phyloP scores from a whole-genome alignment of 208 protist species.

The Trichomonas gallinae region DNA sequence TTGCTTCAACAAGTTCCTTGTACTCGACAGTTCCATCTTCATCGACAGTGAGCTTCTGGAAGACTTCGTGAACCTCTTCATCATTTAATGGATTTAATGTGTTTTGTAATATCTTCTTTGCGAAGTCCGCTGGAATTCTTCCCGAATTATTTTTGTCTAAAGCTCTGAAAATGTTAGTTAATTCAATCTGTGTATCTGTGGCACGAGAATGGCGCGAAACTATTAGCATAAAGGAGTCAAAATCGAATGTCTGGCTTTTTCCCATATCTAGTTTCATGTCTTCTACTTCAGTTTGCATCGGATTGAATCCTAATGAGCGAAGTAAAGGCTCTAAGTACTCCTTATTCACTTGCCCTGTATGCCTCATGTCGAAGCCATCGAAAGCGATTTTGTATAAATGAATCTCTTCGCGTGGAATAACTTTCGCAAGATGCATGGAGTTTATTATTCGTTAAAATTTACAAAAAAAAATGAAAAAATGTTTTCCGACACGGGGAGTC shows the following conservation, averaged over 20 bases:
- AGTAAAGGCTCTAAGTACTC: not conserved
- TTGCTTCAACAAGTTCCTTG: not conserved
- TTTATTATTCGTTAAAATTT: not conserved
- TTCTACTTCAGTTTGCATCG: not conserved
- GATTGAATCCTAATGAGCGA: not conserved
- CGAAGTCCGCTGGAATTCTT: constrained; percentile 50
- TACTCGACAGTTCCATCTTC: not conserved
- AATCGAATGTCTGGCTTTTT: not conserved
- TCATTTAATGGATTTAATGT: constrained; percentile 52
- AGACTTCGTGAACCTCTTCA: constrained; percentile 52
- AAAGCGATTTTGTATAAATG: not conserved
- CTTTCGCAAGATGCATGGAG: not conserved
- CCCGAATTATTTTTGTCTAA: constrained; percentile 57
- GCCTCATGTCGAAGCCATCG: not conserved
- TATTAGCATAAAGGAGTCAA: not conserved
- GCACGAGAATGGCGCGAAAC: not conserved
- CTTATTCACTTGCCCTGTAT: not conserved
- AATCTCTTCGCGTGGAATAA: not conserved
- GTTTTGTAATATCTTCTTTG: constrained; percentile 53
- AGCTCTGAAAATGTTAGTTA: constrained; percentile 45
- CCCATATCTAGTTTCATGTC: not conserved
- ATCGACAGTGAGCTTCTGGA: not conserved
- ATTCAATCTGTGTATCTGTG: not conserved
- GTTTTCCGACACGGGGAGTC: not conserved
- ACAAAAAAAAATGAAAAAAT: not conserved